Percentiles rank a stretch among this genome's conserved stretches.
Evolutionary conservation across 345 rosid genomes (phyloP).

Genomic region (Gossypium australe): DNA sequence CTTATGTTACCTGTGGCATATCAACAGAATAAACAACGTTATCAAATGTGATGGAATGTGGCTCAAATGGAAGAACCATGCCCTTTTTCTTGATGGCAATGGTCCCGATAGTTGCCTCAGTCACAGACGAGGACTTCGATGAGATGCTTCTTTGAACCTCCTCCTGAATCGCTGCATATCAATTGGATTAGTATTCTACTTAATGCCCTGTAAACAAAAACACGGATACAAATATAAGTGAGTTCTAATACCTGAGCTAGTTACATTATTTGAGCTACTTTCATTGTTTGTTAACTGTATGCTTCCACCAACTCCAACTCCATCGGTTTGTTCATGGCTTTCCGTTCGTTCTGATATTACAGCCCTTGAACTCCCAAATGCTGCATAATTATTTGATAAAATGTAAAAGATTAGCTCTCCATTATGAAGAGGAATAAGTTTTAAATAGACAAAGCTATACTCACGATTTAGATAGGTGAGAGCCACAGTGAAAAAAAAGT

Average conservation of each 20-base stretch:
- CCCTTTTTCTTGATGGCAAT: slow-evolving; percentile 38
- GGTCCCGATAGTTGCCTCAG: slow-evolving; percentile 21
- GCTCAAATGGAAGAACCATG: slow-evolving; percentile 78
- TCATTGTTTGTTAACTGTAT: slow-evolving; percentile 23
- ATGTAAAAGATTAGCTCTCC: background rate
- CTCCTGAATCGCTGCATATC: slow-evolving; percentile 11
- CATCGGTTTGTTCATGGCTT: slow-evolving; percentile 14
- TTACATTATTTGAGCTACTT: slow-evolving; percentile 16
- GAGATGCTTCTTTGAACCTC: slow-evolving; percentile 18
- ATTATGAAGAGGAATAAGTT: slow-evolving; percentile 5
- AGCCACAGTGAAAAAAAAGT: slow-evolving; percentile 40
- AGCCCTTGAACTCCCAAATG: slow-evolving; percentile 49
- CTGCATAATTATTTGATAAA: slow-evolving; percentile 28
- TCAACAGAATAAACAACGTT: slow-evolving; percentile 56
- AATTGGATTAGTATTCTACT: background rate
- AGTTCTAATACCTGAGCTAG: slow-evolving; percentile 18
- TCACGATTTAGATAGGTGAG: slow-evolving; percentile 48
- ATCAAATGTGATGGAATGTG: slow-evolving; percentile 54
- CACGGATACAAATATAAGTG: background rate
- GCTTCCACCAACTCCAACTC: slow-evolving; percentile 28
- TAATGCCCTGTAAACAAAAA: background rate
- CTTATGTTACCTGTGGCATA: slow-evolving; percentile 62
- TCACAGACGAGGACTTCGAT: slow-evolving; percentile 5
- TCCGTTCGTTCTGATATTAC: slow-evolving; percentile 38
- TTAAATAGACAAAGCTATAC: slow-evolving; percentile 20